Percentiles rank a stretch among this genome's conserved stretches.
These are phyloP conservation scores for Apiosordaria backusii DNA, from an alignment of 495 filamentous ascomycete genomes.

Conservation along the genomic window DNA sequence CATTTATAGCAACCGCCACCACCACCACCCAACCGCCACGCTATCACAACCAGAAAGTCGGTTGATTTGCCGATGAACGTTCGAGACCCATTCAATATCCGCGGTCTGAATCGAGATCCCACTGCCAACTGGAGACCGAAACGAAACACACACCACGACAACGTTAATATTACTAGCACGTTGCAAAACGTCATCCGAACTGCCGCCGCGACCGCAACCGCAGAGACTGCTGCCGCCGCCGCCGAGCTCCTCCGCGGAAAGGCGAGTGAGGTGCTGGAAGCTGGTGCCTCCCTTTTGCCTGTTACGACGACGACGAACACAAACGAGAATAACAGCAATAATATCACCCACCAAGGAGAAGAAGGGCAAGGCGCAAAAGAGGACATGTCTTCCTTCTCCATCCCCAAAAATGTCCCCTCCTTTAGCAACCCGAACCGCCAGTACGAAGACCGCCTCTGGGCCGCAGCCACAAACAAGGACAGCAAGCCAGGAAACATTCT, in stretches of 20 bases:
- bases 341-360: background rate
- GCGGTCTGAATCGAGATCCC: slow-evolving; percentile 14
- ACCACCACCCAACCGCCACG: background rate
- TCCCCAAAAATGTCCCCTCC: slow-evolving; percentile 66
- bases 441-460: slow-evolving; percentile 67
- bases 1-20: background rate
- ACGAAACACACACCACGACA: slow-evolving; percentile 6
- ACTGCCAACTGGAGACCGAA: slow-evolving; percentile 19
- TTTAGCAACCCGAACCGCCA: slow-evolving; percentile 66
- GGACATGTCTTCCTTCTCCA: slow-evolving; percentile 60
- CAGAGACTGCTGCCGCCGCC: slow-evolving; percentile 6
- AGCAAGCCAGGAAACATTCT: slow-evolving; percentile 25
- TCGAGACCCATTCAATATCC: slow-evolving; percentile 24
- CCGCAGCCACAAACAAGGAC: slow-evolving; percentile 32
- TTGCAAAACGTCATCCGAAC: slow-evolving; percentile 20
- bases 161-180: slow-evolving; percentile 5
- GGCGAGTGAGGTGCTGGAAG: slow-evolving; percentile 14
- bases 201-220: slow-evolving; percentile 17
- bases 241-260: slow-evolving; percentile 18
- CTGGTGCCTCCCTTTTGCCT: slow-evolving; percentile 2
- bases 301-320: background rate
- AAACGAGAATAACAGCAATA: background rate
- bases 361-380: slow-evolving; percentile 19
- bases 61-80: slow-evolving; percentile 16
- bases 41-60: background rate